Base-by-base conservation (phyloP, 495 filamentous ascomycete genomes). In the Penicillium maclennaniae region DNA sequence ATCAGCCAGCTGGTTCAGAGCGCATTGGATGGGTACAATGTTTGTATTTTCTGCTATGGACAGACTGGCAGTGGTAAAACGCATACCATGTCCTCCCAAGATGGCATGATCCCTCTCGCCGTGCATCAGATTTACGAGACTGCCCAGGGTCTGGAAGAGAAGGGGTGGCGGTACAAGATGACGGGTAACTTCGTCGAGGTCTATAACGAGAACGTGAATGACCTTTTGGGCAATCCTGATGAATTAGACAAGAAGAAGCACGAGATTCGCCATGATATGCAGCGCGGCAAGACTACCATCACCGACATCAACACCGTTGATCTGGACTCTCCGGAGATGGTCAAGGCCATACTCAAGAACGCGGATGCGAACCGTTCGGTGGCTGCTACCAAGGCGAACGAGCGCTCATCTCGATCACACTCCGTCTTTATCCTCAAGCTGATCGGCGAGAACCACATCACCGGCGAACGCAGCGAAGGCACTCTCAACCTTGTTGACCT, bases 21-120 rank as follows among this genome's bases (percentile, higher is more conserved):
- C 56, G 95, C 95, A 1, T 77, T 99, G 42, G 93, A 99, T 66
- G 93, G 93, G 15, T 97, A 97, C 71, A 99, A 99, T 64, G 93
- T 99, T 31, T 97, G 92, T 70, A 97, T 99, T 56, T 96, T 99
- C 74, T 97, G 91, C 67, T 99, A 99, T 66, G 93, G 93, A 34
- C 93, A 99, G 66, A 98, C 93, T 4, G 93, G 93, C 4, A 92
- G 91, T 31, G 93, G 93, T 41, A 98, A 98, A 76, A 98, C 93
- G 1, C 87, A 85, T 61, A 97, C 95, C 19, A 99, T 99, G 93
- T 92, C 89, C 36, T 88, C 92, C 0, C 60, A 72, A 4, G 91
- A 97, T 62, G 93, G 93, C 54, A 97, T 99, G 86, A 99, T 99
- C 51, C 95, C 93, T 4, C 83, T 87, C 2, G 91, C 93, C 1